Evolutionary conservation across 768 basidiomycete species (phyloP).

Genomic region (Daedaleopsis nitida): DNA sequence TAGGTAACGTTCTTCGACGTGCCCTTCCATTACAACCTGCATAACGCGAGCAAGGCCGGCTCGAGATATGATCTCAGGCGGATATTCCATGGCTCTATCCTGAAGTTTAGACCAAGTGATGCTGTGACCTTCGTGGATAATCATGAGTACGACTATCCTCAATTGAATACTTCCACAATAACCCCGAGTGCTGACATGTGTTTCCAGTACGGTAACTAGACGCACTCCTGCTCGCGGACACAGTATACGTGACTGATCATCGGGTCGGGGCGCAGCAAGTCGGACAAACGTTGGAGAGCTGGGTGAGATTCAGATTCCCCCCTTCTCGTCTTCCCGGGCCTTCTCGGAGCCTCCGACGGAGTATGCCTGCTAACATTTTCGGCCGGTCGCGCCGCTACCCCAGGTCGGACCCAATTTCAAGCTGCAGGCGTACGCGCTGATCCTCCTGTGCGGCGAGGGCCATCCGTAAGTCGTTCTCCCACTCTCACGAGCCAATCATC

Average conservation of each 20-base stretch:
- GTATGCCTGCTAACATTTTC: not conserved
- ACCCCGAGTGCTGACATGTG: not conserved
- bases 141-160: conserved; percentile 65
- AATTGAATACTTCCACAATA: conserved; percentile 3
- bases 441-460: conserved; percentile 68
- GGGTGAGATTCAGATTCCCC: conserved; percentile 51
- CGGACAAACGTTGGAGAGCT: conserved; percentile 81
- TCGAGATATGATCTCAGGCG: conserved; percentile 73
- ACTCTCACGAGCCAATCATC: not conserved
- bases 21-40: conserved; percentile 83
- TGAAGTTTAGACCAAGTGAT: conserved; percentile 69
- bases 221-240: conserved; percentile 7
- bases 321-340: not conserved
- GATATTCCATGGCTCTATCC: conserved; percentile 71
- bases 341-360: not conserved
- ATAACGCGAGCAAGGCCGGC: conserved; percentile 70
- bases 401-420: conserved; percentile 77
- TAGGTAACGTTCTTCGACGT: conserved; percentile 92
- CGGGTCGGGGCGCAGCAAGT: conserved; percentile 46
- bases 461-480: conserved; percentile 59
- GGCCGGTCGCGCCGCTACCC: not conserved
- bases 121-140: conserved; percentile 92
- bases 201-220: conserved; percentile 57
- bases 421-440: conserved; percentile 79
- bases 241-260: not conserved